Base-by-base conservation (phyloP, 805 yeast species). In the Jamesozyma rosinii region DNA sequence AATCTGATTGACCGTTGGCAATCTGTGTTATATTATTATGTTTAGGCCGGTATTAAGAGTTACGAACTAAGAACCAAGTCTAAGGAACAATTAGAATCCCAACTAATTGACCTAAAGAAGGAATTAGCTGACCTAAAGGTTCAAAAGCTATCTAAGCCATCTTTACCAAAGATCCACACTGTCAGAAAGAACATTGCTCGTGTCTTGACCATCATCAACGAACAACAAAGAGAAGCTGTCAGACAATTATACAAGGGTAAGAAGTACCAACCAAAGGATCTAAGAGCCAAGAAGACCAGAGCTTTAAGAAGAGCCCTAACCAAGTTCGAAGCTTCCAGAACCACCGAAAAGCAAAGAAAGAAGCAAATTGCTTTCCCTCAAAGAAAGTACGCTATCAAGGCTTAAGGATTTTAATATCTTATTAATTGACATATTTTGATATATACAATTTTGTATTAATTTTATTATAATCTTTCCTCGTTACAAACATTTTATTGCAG, bases 201-300 rank as follows among this genome's bases (percentile, higher is more conserved):
- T 72, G 95, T 89, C 65, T 85, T 94, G 74, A 92, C 99, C 59
- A 76, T 90, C 76, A 88, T 90, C 78, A 90, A 86, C 92, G 80
- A 82, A 66, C 87, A 84, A 79, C 96, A 88, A 76, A 88, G 98
- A 77, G 88, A 83, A 61, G 80, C 83, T 63, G 96, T 87, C 70
- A 86, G 87, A 75, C 92, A 83, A 69, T 83, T 85, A 80, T 89
- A 89, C 92, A 79, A 81, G 62, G 92, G 89, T 73, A 83, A 86
- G 82, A 89, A 88, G 77, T 85, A 81, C 83, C 78, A 80, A 72
- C 98, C 99, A 79, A 89, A 90, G 79, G 97, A 90, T 73, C 81
- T 92, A 76, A 92, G 97, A 79, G 95, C 88, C 64, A 92, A 92
- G 92, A 86, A 92, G 84, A 92, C 99, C 75, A 90, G 99, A 83